Base-by-base conservation (phyloP, 2,329 filamentous ascomycete genomes). In the Apiospora arundinis region DNA sequence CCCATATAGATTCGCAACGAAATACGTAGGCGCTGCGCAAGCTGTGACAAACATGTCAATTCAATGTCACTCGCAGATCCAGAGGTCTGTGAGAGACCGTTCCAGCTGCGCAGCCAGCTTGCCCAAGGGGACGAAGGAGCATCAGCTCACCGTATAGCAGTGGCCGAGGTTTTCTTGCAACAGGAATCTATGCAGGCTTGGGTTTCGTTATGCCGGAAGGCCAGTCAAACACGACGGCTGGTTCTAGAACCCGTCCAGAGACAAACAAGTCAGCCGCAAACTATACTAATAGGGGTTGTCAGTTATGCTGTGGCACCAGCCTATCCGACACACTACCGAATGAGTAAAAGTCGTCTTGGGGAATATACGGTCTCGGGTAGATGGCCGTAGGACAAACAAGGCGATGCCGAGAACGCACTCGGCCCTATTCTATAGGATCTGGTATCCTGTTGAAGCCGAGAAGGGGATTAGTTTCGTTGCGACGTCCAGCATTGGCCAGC, bases 231-330 rank as follows among this genome's bases (percentile, higher is more conserved):
- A 56, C 11, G 56, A 63, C 16, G 56, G 28, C 28, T 40, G 56
- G 32, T n/a, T 12, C 56, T 18, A 40, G 32, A 40, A 32, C 32
- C 21, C 16, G 5, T n/a, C 28, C 28, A 32, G 11, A 60, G 52
- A 60, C 28, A 40, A 63, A 63, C 56, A 63, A 56, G 16, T n/a
- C 56, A 63, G 56, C 56, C 56, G 56, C 56, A 40, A n/a, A 40
- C 18, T 21, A 40, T 4, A 7, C 32, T 18, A 12, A 63, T n/a
- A 8, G 16, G 52, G 28, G 8, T 9, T 60, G 28, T 60, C 52
- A 28, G 25, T 37, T 21, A 28, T 60, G 18, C 21, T 63, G 32
- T 16, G 32, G 18, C 18, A 21, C 56, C 32, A 40, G 56, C 32
- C 28, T 63, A 32, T 40, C 56, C 12, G 21, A 21, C 32, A 12